These are phyloP conservation scores for Xylariaceae sp. DNA, from an alignment of 2,329 filamentous ascomycete genomes.

Conservation along the genomic window DNA sequence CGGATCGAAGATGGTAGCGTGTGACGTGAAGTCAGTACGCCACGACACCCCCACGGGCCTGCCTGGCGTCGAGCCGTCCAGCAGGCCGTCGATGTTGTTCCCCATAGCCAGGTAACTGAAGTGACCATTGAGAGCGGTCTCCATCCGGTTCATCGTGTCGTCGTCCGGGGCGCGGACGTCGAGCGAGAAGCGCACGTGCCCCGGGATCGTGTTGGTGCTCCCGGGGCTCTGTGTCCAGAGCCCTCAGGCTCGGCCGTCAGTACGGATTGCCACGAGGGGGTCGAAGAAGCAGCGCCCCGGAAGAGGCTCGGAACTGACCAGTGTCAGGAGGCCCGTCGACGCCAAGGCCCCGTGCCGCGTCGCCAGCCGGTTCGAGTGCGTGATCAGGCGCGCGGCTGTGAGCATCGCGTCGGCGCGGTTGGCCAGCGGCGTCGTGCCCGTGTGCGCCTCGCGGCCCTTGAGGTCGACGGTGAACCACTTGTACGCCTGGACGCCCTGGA, in stretches of 20 bases:
- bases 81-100: conserved; percentile 41
- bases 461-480: conserved; percentile 65
- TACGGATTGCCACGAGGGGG: no score
- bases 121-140: conserved; percentile 45
- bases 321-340: conserved; percentile 61
- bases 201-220: conserved; percentile 67
- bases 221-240: conserved; percentile 58
- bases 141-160: conserved; percentile 48
- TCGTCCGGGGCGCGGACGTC: conserved; percentile 56
- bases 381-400: conserved; percentile 59
- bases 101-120: conserved; percentile 54
- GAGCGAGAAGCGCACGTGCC: conserved; percentile 57
- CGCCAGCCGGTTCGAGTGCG: conserved; percentile 57
- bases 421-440: conserved; percentile 63
- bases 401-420: conserved; percentile 62
- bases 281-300: no score
- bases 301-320: no score
- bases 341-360: conserved; percentile 53
- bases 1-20: conserved; percentile 56
- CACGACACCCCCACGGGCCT: conserved; percentile 31
- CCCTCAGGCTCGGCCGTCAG: no score
- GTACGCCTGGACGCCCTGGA: conserved; percentile 67
- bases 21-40: conserved; percentile 53
- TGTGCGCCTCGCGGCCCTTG: conserved; percentile 61
- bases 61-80: conserved; percentile 21